Evolutionary conservation across 306 rosid species (phyloP), one percentile per base, ranked within the genome.

Genomic region (Trifolium pratense): DNA sequence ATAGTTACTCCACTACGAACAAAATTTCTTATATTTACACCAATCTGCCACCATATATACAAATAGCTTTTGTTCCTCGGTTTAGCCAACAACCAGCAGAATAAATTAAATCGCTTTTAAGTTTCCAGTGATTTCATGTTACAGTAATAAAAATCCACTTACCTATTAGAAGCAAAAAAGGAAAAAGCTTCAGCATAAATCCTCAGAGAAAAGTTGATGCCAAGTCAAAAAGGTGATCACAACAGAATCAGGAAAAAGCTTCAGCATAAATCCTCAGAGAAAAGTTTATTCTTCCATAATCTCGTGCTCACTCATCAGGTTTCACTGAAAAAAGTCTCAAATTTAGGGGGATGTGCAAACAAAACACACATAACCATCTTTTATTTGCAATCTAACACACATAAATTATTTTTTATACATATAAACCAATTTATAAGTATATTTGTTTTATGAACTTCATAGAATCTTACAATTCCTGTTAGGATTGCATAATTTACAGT

Each of bases 231-330:
- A 52, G 60, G 39, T 4, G 57, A 77, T 26, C 61, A 3, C 61
- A 63, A 69, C 29, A 46, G 59, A 62, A 78, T 52, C 57, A 13
- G 17, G 9, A 39, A 56, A 31, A 45, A 17, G 36, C 74, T 70
- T 66, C 82, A 64, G 56, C 66, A 20, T 69, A 49, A 36, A 39
- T 68, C 85, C 65, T 40, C 60, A 36, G 58, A 68, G 46, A 15
- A 55, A 49, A 75, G 13, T 5, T 21, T 12, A 10, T 32, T 11
- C 62, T 23, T 32, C 79, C 83, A 77, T 73, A 53, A 73, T 80
- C 74, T 26, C 52, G 21, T 2, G 81, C 79, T 70, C 78, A 78
- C 55, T 80, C 75, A 37, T 70, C 87, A 31, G 80, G 62, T 71
- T 68, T 61, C 73, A 70, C 83, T 69, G 83, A 42, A 80, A 83